These are phyloP conservation scores for Salix suchowensis DNA, from an alignment of 345 rosid species.

Conservation along the genomic window DNA sequence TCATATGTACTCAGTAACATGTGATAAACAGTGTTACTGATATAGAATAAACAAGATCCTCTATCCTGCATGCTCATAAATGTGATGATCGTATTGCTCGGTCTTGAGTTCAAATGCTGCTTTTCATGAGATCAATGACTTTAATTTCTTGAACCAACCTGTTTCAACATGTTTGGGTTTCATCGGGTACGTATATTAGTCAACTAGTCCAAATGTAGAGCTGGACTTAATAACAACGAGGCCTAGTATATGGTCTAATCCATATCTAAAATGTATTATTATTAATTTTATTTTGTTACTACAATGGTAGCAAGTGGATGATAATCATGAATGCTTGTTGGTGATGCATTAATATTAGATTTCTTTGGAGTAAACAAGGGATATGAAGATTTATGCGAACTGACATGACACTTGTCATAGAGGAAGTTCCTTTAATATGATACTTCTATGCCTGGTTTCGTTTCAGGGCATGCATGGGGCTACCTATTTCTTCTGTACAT, in stretches of 20 bases:
- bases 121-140: background rate
- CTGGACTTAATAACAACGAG: background rate
- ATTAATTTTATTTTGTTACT: background rate
- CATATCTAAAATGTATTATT: background rate
- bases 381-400: background rate
- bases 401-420: background rate
- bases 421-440: too few relatives aligned
- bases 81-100: background rate
- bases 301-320: background rate
- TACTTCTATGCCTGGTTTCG: background rate
- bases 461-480: constrained; percentile 77
- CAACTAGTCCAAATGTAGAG: background rate
- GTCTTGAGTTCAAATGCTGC: background rate
- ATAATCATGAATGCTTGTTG: background rate
- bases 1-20: background rate
- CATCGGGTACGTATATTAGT: background rate
- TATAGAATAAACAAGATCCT: background rate
- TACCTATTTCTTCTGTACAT: constrained; percentile 67
- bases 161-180: background rate
- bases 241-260: background rate
- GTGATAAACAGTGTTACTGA: background rate
- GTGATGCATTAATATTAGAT: background rate
- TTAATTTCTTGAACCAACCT: background rate
- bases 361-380: background rate
- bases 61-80: background rate